phyloP scores from a whole-genome alignment of 495 filamentous ascomycete species.

The Jackrogersella multiformis region DNA sequence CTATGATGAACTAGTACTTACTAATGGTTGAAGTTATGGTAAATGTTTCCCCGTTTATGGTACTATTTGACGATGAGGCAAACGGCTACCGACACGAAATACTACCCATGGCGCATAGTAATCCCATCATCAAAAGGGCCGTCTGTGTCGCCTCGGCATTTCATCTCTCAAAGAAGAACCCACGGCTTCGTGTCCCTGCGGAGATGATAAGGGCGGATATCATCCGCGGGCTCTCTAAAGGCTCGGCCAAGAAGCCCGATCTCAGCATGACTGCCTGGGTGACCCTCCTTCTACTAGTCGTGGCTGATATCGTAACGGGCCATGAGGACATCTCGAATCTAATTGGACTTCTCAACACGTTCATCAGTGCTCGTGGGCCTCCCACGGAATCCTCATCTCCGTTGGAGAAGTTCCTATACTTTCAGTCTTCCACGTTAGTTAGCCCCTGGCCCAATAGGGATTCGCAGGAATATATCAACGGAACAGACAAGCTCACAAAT shows the following conservation, averaged over 20 bases:
- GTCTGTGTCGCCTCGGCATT: constrained; percentile 23
- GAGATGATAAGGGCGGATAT: constrained; percentile 16
- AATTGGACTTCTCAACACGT: neutral
- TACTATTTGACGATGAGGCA: constrained; percentile 13
- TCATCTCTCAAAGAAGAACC: constrained; percentile 3
- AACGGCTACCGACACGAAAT: constrained; percentile 22
- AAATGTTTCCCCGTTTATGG: constrained; percentile 15
- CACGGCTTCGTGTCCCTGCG: constrained; percentile 8
- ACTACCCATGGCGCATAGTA: constrained; percentile 11
- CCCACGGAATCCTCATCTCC: neutral
- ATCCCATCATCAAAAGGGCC: constrained; percentile 14
- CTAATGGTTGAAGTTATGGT: constrained; percentile 8
- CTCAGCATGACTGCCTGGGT: constrained; percentile 20
- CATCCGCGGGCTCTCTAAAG: constrained; percentile 10
- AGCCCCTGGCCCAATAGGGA: neutral
- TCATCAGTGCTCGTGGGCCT: constrained; percentile 12
- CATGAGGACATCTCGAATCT: constrained; percentile 13
- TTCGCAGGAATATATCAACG: neutral
- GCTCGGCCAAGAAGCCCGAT: constrained; percentile 2
- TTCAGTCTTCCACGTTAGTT: constrained; percentile 6
- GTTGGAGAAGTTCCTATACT: constrained; percentile 1
- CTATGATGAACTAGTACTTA: neutral
- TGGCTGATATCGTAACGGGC: constrained; percentile 14
- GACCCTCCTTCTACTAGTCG: constrained; percentile 10
- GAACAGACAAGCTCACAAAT: neutral